Conservation (phyloP, 768 basidiomycete species). For the Pleurotus giganteus region DNA sequence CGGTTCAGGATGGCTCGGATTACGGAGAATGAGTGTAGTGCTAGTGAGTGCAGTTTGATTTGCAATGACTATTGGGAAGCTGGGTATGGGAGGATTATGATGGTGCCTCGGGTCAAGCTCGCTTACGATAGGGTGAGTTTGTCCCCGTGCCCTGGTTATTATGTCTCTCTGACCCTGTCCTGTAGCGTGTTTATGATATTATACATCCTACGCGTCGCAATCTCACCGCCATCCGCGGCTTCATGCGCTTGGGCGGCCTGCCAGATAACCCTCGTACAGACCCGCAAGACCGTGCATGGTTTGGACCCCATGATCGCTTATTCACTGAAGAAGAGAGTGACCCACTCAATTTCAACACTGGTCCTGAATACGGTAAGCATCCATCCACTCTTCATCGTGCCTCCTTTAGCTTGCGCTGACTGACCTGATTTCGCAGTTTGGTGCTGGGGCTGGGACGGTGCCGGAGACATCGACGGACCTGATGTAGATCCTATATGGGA, state of each 20-base stretch:
- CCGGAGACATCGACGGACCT: conserved; percentile 95
- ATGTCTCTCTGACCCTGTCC: not conserved
- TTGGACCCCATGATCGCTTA: conserved; percentile 93
- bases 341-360: conserved; percentile 70
- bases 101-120: conserved; percentile 95
- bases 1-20: conserved; percentile 95
- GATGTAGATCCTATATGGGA: conserved; percentile 99
- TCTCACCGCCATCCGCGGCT: conserved; percentile 93
- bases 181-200: conserved; percentile 88
- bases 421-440: conserved; percentile 58
- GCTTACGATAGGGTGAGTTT: conserved; percentile 84
- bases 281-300: conserved; percentile 97
- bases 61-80: conserved; percentile 99
- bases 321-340: conserved; percentile 89
- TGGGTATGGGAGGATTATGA: conserved; percentile 95
- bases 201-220: conserved; percentile 90
- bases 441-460: conserved; percentile 99
- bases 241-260: conserved; percentile 90
- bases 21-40: conserved; percentile 87
- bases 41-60: conserved; percentile 92
- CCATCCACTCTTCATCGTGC: not conserved
- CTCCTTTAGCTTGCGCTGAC: not conserved
- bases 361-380: conserved; percentile 82
- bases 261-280: conserved; percentile 96
- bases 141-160: conserved; percentile 7